Conservation (phyloP, 176 grass and related monocot species). For the Eremochloa ophiuroides region DNA sequence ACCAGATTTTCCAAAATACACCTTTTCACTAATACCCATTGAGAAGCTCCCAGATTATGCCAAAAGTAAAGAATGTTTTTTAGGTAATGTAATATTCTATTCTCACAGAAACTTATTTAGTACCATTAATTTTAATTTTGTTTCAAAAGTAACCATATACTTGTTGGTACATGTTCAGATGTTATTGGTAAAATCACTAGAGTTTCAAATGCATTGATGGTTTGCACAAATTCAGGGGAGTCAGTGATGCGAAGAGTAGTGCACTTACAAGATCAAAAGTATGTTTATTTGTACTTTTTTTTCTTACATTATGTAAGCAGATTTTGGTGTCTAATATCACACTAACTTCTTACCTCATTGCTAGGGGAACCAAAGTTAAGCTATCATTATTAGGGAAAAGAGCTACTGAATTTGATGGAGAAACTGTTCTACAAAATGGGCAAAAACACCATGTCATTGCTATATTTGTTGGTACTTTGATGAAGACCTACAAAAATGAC, state of each 20-base stretch:
- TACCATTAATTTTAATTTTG: background rate
- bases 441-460: too few species aligned
- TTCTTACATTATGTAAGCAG: background rate
- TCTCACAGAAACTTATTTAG: background rate
- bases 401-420: background rate
- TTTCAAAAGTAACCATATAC: background rate
- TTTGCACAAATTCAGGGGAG: background rate
- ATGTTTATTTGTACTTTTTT: background rate
- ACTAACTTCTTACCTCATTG: too few species aligned
- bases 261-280: background rate
- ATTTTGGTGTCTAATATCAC: too few species aligned
- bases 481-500: too few species aligned
- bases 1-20: background rate
- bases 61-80: background rate
- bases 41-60: background rate
- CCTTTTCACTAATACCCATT: background rate
- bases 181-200: background rate
- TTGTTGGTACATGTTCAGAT: background rate
- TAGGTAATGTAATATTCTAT: background rate
- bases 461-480: too few species aligned
- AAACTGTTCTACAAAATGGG: too few species aligned
- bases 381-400: background rate
- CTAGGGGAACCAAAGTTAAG: background rate
- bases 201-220: background rate
- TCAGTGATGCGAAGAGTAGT: background rate